Percentiles rank a stretch among this genome's conserved stretches.
Evolutionary conservation across 1,139 yeast genomes (phyloP).

Genomic region (Hyphopichia wangnamkhiaoensis): DNA sequence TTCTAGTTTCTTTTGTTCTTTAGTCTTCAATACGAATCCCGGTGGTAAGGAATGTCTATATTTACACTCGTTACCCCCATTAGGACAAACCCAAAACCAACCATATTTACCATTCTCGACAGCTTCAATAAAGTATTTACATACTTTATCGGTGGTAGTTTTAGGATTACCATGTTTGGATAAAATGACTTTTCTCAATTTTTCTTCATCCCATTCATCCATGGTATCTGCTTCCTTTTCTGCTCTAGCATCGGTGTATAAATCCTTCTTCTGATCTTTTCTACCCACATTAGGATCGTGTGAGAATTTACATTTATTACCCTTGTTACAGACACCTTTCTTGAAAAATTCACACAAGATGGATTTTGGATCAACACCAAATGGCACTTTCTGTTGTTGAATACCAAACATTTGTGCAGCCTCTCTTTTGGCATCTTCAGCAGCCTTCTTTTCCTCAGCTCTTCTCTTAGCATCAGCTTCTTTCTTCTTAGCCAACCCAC

Average conservation of each 20-base stretch:
- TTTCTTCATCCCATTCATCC: slow-evolving; percentile 98
- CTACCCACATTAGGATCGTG: slow-evolving; percentile 88
- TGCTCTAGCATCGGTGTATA: slow-evolving; percentile 84
- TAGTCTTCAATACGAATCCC: slow-evolving; percentile 94
- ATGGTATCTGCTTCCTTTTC: slow-evolving; percentile 81
- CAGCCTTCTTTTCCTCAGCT: slow-evolving; percentile 87
- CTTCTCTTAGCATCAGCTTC: slow-evolving; percentile 74
- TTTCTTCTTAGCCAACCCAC: slow-evolving; percentile 65
- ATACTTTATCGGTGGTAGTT: slow-evolving; percentile 93
- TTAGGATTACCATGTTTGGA: slow-evolving; percentile 94
- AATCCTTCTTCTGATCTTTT: slow-evolving; percentile 85
- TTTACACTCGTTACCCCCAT: slow-evolving; percentile 90
- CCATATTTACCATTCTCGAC: slow-evolving; percentile 98
- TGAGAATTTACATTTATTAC: slow-evolving; percentile 88
- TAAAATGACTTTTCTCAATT: slow-evolving; percentile 78
- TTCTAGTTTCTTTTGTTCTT: slow-evolving; percentile 91
- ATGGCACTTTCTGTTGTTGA: slow-evolving; percentile 84
- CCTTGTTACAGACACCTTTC: slow-evolving; percentile 87
- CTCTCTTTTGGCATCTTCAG: slow-evolving; percentile 85
- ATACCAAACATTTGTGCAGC: slow-evolving; percentile 78
- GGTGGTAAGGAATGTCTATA: slow-evolving; percentile 97
- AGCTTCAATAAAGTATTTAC: slow-evolving; percentile 93
- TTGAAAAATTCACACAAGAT: slow-evolving; percentile 90
- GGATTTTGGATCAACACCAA: slow-evolving; percentile 97
- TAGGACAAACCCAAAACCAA: slow-evolving; percentile 99